Evolutionary conservation across 2,329 filamentous ascomycete species (phyloP).

Genomic region (Dactylellina sp.): DNA sequence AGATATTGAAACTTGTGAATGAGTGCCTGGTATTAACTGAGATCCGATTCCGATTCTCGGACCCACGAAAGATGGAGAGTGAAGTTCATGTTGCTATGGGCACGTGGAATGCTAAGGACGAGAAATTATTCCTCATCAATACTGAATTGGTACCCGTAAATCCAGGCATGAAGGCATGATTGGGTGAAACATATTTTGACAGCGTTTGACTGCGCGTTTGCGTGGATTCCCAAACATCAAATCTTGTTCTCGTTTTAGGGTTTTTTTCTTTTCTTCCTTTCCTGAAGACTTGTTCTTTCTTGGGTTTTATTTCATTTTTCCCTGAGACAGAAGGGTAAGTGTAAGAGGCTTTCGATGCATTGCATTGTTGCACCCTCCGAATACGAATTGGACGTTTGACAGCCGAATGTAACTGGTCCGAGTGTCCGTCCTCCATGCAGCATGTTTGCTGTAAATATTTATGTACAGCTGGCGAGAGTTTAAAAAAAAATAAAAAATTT

Average conservation of each 20-base stretch:
- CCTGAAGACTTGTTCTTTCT: too few relatives aligned
- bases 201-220: not conserved
- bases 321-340: not conserved
- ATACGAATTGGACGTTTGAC: slow-evolving; percentile 45
- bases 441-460: slow-evolving; percentile 6
- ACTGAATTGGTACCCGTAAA: not conserved
- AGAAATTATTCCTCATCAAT: not conserved
- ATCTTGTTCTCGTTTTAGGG: too few relatives aligned
- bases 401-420: slow-evolving; percentile 14
- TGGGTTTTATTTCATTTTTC: not conserved
- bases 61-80: too few relatives aligned
- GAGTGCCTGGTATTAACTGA: not conserved
- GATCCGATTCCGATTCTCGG: not conserved
- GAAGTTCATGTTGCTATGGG: slow-evolving; percentile 1
- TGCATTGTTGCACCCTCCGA: slow-evolving; percentile 39
- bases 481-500: not conserved
- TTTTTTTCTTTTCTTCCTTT: slow-evolving; percentile 1
- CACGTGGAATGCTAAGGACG: not conserved
- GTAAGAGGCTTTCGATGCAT: slow-evolving; percentile 23
- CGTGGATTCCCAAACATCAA: not conserved
- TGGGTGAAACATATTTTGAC: slow-evolving; percentile 1
- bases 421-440: slow-evolving; percentile 4
- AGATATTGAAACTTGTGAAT: slow-evolving; percentile 10
- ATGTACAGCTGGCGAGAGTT: not conserved
- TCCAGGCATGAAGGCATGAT: slow-evolving; percentile 4